Evolutionary conservation across 306 rosid genomes (phyloP).

Genomic region (Parietaria judaica): DNA sequence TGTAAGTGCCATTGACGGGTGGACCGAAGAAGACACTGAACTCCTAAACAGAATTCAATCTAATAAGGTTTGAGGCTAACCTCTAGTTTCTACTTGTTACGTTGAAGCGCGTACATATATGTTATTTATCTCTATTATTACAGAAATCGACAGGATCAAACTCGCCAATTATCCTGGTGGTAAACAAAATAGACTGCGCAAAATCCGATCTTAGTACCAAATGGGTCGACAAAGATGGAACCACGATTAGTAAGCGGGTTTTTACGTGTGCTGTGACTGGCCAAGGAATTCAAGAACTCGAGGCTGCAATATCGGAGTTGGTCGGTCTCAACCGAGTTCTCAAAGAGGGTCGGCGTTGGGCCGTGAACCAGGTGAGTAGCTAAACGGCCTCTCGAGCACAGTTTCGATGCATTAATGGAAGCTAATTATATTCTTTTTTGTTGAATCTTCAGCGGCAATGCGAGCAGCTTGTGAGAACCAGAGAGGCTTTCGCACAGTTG

Average conservation of each 20-base stretch:
- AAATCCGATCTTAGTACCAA: conserved; percentile 32
- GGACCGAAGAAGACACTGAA: conserved; percentile 76
- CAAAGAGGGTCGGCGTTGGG: conserved; percentile 78
- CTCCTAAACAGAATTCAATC: conserved; percentile 71
- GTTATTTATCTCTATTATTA: conserved; percentile 5
- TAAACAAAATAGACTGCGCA: conserved; percentile 74
- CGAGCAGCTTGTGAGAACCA: conserved; percentile 85
- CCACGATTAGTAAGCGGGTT: conserved; percentile 53
- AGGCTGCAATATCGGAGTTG: conserved; percentile 60
- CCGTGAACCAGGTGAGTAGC: conserved; percentile 69
- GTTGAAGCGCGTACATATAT: background rate
- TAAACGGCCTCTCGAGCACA: background rate
- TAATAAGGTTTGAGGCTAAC: conserved; percentile 42
- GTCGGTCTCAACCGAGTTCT: conserved; percentile 64
- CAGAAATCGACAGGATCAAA: conserved; percentile 62
- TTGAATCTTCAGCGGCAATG: conserved; percentile 74
- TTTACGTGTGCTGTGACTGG: conserved; percentile 85
- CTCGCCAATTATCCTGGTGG: conserved; percentile 72
- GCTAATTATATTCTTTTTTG: background rate
- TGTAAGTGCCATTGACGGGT: conserved; percentile 78
- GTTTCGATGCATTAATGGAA: background rate
- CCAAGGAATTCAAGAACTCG: conserved; percentile 76
- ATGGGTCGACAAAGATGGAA: conserved; percentile 21
- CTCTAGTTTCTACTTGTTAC: background rate
- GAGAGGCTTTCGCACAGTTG: conserved; percentile 72